A percentile compares a stretch with the other conserved stretches of the same genome.
phyloP scores from a whole-genome alignment of 768 basidiomycete genomes.

The Boletus subcaerulescens region DNA sequence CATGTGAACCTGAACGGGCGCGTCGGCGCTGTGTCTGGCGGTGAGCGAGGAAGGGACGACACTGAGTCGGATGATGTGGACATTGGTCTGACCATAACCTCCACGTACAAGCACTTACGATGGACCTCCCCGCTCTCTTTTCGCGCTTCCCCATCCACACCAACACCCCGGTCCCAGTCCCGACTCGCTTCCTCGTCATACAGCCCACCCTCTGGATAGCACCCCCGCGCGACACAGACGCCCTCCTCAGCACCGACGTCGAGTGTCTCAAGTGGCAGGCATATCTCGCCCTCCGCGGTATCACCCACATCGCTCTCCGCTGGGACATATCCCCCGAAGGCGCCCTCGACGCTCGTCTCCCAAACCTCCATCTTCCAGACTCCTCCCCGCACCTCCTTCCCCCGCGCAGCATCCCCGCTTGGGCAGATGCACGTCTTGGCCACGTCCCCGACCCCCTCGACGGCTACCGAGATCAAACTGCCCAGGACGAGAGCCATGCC shows the following conservation, averaged over 20 bases:
- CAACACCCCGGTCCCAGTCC: constrained; percentile 40
- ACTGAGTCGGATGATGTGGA: constrained; percentile 61
- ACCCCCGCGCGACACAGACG: constrained; percentile 38
- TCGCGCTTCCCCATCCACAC: constrained; percentile 59
- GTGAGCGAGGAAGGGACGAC: constrained; percentile 43
- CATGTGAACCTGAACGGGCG: constrained; percentile 73
- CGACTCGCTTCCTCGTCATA: constrained; percentile 20
- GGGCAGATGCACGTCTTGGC: constrained; percentile 59
- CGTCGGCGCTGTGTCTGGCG: constrained; percentile 43
- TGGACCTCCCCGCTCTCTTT: constrained; percentile 47
- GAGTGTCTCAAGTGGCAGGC: constrained; percentile 93
- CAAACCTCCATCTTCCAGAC: constrained; percentile 62
- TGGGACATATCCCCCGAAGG: constrained; percentile 72
- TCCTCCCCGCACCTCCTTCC: constrained; percentile 52
- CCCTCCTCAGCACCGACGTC: constrained; percentile 66
- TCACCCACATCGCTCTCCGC: constrained; percentile 50
- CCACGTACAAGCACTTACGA: constrained; percentile 15
- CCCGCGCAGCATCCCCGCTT: constrained; percentile 66
- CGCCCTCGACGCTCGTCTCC: constrained; percentile 63
- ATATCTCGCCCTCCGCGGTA: constrained; percentile 58
- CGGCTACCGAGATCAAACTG: constrained; percentile 59
- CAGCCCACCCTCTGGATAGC: constrained; percentile 66
- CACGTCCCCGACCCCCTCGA: constrained; percentile 48
- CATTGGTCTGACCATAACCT: constrained; percentile 18
- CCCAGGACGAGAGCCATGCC: constrained; percentile 73